A percentile compares a stretch with the other conserved stretches of the same genome.
These are phyloP conservation scores for Eucalyptus pauciflora DNA, from an alignment of 345 rosid genomes.

Conservation along the genomic window DNA sequence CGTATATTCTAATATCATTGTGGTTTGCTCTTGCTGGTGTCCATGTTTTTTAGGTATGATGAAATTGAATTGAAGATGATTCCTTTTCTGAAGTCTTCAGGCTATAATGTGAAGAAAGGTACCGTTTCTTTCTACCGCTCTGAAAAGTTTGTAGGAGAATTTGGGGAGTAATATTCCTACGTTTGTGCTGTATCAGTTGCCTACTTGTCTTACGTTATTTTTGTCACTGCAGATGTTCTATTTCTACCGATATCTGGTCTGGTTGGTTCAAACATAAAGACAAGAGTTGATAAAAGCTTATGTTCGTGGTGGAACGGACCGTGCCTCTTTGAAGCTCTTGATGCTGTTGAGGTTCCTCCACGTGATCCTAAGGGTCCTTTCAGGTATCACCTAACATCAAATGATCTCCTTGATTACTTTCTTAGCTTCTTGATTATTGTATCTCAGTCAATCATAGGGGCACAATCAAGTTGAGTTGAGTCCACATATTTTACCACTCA, in stretches of 20 bases:
- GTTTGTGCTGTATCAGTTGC: neutral
- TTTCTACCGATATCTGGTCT: slow-evolving; percentile 95
- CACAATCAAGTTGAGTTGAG: neutral
- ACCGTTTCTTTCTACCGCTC: neutral
- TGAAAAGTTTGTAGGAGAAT: neutral
- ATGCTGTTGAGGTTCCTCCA: slow-evolving; percentile 61
- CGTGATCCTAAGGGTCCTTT: slow-evolving; percentile 96
- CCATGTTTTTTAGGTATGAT: slow-evolving; percentile 39
- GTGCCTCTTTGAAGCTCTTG: slow-evolving; percentile 81
- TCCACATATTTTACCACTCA: neutral
- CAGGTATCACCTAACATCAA: slow-evolving; percentile 26
- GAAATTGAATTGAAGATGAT: slow-evolving; percentile 84
- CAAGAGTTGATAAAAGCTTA: slow-evolving; percentile 36
- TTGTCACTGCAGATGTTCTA: slow-evolving; percentile 49
- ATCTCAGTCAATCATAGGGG: neutral
- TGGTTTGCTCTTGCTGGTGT: neutral
- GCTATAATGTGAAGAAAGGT: slow-evolving; percentile 98
- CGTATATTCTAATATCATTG: neutral
- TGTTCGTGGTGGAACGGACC: slow-evolving; percentile 94
- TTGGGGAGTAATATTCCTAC: neutral
- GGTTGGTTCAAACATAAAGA: slow-evolving; percentile 63
- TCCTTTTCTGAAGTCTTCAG: slow-evolving; percentile 78
- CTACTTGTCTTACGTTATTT: neutral
- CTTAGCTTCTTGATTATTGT: neutral
- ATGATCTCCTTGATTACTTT: neutral